Percentiles rank a stretch among this genome's conserved stretches.
phyloP scores from a whole-genome alignment of 2,329 filamentous ascomycete genomes.

The Aspergillus udagawae region DNA sequence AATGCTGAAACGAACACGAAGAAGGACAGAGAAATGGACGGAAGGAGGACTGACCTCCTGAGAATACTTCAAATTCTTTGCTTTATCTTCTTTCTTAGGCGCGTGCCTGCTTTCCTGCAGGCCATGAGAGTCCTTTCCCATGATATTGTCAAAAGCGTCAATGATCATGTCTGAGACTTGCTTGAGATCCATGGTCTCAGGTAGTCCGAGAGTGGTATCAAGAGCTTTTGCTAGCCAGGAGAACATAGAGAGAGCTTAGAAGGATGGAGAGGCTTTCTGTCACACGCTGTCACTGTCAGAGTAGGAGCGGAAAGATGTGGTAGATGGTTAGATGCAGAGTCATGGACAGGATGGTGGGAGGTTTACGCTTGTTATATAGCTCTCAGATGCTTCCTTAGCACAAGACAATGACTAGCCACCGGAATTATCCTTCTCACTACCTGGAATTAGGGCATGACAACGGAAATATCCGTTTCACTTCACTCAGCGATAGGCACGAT shows the following conservation, averaged over 20 bases:
- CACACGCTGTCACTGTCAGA: neutral
- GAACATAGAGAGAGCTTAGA: neutral
- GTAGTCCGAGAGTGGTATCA: neutral
- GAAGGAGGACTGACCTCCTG: constrained; percentile 50
- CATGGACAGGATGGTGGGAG: neutral
- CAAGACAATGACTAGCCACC: neutral
- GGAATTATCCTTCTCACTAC: neutral
- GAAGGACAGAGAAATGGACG: neutral
- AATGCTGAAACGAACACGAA: neutral
- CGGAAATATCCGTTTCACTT: neutral
- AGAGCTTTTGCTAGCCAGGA: neutral
- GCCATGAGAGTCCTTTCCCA: constrained; percentile 4
- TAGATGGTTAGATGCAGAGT: neutral
- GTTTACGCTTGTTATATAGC: neutral
- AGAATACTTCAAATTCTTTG: constrained; percentile 51
- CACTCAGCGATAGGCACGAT: neutral
- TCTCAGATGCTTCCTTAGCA: neutral
- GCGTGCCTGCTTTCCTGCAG: constrained; percentile 21
- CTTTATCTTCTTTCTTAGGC: constrained; percentile 29
- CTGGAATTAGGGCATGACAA: neutral
- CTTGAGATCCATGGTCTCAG: constrained; percentile 5
- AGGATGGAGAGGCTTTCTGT: neutral
- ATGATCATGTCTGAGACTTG: constrained; percentile 9
- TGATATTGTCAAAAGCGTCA: constrained; percentile 11
- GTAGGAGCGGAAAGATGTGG: neutral